These are phyloP conservation scores for Apiotrichum gamsii DNA, from an alignment of 1,284 basidiomycete species.

Conservation along the genomic window DNA sequence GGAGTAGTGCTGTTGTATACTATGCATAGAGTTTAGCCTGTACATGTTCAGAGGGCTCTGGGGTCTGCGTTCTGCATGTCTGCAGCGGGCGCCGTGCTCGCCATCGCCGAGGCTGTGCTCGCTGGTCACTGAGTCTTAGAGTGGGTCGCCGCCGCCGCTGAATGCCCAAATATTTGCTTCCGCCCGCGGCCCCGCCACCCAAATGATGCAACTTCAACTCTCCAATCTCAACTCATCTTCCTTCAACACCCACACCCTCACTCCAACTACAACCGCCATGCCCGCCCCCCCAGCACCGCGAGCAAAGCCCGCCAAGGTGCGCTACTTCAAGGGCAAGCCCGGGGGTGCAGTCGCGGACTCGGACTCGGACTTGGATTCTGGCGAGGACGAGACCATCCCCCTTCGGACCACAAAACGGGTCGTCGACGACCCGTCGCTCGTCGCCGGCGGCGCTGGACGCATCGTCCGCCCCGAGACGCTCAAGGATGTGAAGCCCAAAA, in stretches of 20 bases:
- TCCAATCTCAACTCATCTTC: no score
- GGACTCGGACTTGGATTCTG: constrained; percentile 27
- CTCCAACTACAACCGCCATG: no score
- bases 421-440: constrained; percentile 21
- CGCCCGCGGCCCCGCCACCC: no score
- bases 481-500: constrained; percentile 11
- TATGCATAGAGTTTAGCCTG: constrained; percentile 2
- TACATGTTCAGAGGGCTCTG: no score
- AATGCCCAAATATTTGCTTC: no score
- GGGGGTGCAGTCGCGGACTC: constrained; percentile 27
- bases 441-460: constrained; percentile 45
- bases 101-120: no score
- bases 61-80: no score
- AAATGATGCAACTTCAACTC: no score
- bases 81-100: no score
- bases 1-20: constrained; percentile 8
- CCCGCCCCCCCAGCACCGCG: neutral
- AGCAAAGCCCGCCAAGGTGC: constrained; percentile 24
- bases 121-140: no score
- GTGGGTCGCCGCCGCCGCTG: no score
- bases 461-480: constrained; percentile 25
- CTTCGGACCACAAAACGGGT: constrained; percentile 3
- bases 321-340: constrained; percentile 44
- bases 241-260: no score
- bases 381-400: constrained; percentile 11